Evolutionary conservation across 441 rosid species (phyloP).

Genomic region (Populus hybrid): DNA sequence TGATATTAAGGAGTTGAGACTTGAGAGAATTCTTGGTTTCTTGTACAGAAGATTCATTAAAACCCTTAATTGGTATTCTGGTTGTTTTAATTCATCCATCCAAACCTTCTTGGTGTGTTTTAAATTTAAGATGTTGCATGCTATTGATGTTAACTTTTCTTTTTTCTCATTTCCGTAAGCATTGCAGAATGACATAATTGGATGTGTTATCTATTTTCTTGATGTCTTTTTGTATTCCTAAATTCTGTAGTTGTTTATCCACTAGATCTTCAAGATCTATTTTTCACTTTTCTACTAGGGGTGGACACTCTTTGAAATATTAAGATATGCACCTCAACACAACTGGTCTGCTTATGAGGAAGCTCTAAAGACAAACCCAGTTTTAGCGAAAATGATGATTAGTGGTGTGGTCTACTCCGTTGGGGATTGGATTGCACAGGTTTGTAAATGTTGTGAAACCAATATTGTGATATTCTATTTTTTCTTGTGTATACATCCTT

Average conservation of each 20-base stretch:
- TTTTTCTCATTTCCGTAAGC: not conserved
- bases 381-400: conserved; percentile 88
- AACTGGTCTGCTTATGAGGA: conserved; percentile 94
- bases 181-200: not conserved
- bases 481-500: not conserved
- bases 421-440: conserved; percentile 99
- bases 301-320: conserved; percentile 83
- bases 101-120: not conserved
- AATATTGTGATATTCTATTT: not conserved
- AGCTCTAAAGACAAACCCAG: conserved; percentile 75
- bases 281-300: conserved; percentile 47
- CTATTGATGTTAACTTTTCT: not conserved
- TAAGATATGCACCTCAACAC: conserved; percentile 91
- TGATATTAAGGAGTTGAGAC: too few species aligned
- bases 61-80: not conserved
- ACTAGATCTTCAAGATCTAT: conserved; percentile 11
- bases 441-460: conserved; percentile 20
- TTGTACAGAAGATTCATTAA: not conserved
- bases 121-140: not conserved
- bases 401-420: conserved; percentile 86
- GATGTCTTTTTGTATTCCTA: not conserved
- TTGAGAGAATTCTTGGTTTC: not conserved
- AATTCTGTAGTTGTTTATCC: not conserved
- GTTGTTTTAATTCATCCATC: not conserved
- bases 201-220: conserved; percentile 9